Evolutionary conservation across 805 yeast species (phyloP).

Genomic region (Pichia cabralensis): DNA sequence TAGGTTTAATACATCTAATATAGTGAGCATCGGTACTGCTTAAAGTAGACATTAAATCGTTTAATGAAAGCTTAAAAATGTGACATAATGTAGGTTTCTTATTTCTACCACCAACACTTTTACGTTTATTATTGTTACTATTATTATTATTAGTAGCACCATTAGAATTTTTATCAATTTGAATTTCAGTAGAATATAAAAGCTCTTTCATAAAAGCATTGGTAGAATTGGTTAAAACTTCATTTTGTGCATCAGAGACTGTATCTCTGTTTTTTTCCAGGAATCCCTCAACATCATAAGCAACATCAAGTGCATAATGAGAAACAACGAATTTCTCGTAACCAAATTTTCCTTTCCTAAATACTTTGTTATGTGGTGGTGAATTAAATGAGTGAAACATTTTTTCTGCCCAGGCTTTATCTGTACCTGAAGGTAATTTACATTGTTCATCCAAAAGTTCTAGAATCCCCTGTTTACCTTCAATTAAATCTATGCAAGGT

Average conservation of each 20-base stretch:
- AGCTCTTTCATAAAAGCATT: slow-evolving; percentile 62
- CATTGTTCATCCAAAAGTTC: slow-evolving; percentile 91
- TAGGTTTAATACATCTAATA: slow-evolving; percentile 95
- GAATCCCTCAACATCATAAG: slow-evolving; percentile 87
- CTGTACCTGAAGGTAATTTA: slow-evolving; percentile 86
- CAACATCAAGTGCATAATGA: slow-evolving; percentile 91
- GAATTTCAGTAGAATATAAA: slow-evolving; percentile 46
- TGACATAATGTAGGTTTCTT: slow-evolving; percentile 92
- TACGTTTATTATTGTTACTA: slow-evolving; percentile 1
- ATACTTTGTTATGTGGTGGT: slow-evolving; percentile 66
- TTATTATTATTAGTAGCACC: too few species aligned
- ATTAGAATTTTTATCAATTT: too few species aligned
- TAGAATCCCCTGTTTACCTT: slow-evolving; percentile 76
- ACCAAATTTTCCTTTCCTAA: slow-evolving; percentile 91
- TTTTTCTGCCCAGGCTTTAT: slow-evolving; percentile 85
- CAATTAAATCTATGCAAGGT: slow-evolving; percentile 90
- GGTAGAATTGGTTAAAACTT: slow-evolving; percentile 60
- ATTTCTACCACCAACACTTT: slow-evolving; percentile 21
- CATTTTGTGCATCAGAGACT: slow-evolving; percentile 89
- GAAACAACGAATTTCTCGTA: slow-evolving; percentile 80
- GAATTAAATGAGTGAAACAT: slow-evolving; percentile 78
- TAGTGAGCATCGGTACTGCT: slow-evolving; percentile 92
- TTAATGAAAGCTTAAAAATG: slow-evolving; percentile 82
- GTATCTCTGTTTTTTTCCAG: slow-evolving; percentile 96
- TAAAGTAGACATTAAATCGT: slow-evolving; percentile 86